Base-by-base conservation (phyloP, 805 yeast genomes). In the Wickerhamiella lipophila region DNA sequence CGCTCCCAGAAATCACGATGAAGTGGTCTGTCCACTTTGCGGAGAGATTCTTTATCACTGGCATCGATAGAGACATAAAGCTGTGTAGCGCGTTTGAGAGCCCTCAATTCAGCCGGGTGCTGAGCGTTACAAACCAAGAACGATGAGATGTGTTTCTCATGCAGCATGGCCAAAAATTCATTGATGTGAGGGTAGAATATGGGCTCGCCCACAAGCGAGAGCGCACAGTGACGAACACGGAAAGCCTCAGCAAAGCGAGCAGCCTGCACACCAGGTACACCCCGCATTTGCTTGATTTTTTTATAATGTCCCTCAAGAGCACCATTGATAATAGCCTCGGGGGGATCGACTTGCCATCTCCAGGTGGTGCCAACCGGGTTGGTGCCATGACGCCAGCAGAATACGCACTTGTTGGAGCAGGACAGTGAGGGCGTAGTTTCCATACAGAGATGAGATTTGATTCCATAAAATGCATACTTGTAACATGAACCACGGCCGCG, bases 371-470 rank as follows among this genome's bases (percentile, higher is more conserved):
- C 95, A 1, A 88, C 96, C 0, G 96, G 96, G 60, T 87, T 88
- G 2, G 96, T 87, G 44, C 96, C 96, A 64, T 87, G 96, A 63
- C 96, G 76, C 96, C 96, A 87, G 67, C 96, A 87, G 61, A 87
- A 87, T 3, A 88, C 96, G 73, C 96, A 87, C 63, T 87, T 87
- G 62, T 87, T 87, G 4, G 96, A 85, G 64, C 96, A 87, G 6
- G 95, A 89, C 51, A 87, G 70, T 1, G 94, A 81, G 0, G 96
- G 96, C 0, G 96, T 87, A 2, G 96, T 78, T 62, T 87, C 96
- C 96, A 87, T 87, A 66, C 96, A 87, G 50, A 89, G 68, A 66
- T 89, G 96, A 2, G 94, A 82, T 52, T 74, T 77, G 57, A 87
- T 87, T 21, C 96, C 96, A 63, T 88, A 87, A 58, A 87, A 81